Evolutionary conservation across 192 early-diverging fungal species (phyloP), one percentile per base, ranked within the genome.

Genomic region (Rhizophagus sp.): DNA sequence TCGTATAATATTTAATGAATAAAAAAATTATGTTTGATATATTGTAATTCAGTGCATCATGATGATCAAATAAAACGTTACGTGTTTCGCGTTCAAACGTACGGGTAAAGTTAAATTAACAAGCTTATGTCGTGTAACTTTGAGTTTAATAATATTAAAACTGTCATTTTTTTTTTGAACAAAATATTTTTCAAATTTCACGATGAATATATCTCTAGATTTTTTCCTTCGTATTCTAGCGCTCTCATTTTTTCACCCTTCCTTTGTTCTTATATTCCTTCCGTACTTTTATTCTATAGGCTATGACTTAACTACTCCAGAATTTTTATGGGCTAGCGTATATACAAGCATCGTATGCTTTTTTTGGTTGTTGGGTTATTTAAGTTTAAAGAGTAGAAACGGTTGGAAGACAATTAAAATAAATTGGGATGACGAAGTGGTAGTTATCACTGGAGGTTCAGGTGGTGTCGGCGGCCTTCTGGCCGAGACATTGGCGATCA

Each of bases 361-460:
- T 25, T 69, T 30, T n/a, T 79, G 78, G 78, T 24, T 66, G 12
- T 24, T 71, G 30, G 33, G 67, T 27, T 79, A 62, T 36, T 36
- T 79, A 19, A 71, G 61, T 41, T 71, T 39, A 62, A 62, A 57
- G 25, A 64, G 34, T 39, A 69, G 78, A 62, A 79, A 71, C 25
- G 78, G 78, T 12, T 73, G 80, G 22, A 79, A 49, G 7, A 76
- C 69, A 39, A 67, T 34, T 24, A 80, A 75, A 41, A 27, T 87
- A 30, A 82, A 89, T 72, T 92, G 91, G 91, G 80, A 83, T 24
- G 80, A 88, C 11, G 90, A 91, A 76, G 80, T 89, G 66, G 91
- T 92, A 11, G 70, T 92, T 75, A 84, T 92, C n/a, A 91, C 89
- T 68, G 91, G 91, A 90, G 90, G 90, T 72, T 87, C 90, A 2